Evolutionary conservation across 441 rosid genomes (phyloP), one percentile per base, ranked within the genome.

Genomic region (Pelargonium fulgidum): DNA sequence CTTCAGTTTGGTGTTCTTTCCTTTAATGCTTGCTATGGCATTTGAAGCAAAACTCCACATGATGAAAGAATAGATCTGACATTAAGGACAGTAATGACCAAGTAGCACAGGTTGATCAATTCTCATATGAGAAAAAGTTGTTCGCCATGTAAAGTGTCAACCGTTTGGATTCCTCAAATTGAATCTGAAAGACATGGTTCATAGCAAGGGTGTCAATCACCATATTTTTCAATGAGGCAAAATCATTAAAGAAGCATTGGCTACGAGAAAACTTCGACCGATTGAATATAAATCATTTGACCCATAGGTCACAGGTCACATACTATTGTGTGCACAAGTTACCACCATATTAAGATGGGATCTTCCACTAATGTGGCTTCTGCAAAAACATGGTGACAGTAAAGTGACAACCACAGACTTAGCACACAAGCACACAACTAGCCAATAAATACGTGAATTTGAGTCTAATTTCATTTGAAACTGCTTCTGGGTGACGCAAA

Each of bases 31-130:
- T 12, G 78, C 44, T 42, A 75, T 66, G 66, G 72, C 78, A 44
- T 75, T 71, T 13, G 75, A 75, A 11, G 78, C 65, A 29, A 75
- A 68, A 39, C 68, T 75, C 78, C 78, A 75, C 78, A 75, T 75
- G 0, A 29, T 69, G 47, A 39, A 67, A 33, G 42, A 11, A 62
- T 41, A 62, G 41, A 26, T 33, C 33, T n/a, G 9, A 11, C 13
- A 61, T 61, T 8, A 63, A n/a, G 22, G 20, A n/a, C 62, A 4
- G 24, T 2, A n/a, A 64, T 47, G 3, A 4, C 50, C 14, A 64
- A 22, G 26, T 64, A 13, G 11, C 8, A 6, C 12, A 64, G 26
- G 39, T 14, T 0, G 65, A 39, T 7, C 47, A 10, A 20, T 1
- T 41, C 50, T 41, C 50, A 20, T 29, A 64, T n/a, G 9, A 64